A percentile compares a stretch with the other conserved stretches of the same genome.
Evolutionary conservation across 2,329 filamentous ascomycete genomes (phyloP).

Genomic region (Rhinocladiella similis): DNA sequence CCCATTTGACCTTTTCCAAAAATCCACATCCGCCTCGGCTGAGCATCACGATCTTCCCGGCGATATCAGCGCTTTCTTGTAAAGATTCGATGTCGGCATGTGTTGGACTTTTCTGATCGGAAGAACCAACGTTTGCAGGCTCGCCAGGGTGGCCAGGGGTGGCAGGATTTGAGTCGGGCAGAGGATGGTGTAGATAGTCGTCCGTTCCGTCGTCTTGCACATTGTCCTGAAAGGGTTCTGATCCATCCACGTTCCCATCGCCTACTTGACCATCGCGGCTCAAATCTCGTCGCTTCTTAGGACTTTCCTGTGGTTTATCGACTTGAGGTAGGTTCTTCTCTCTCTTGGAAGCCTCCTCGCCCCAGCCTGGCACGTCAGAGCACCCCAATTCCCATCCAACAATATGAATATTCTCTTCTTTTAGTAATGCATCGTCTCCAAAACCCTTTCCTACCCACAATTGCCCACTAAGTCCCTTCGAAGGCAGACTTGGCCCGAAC

Average conservation of each 20-base stretch:
- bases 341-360: constrained; percentile 57
- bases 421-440: constrained; percentile 70
- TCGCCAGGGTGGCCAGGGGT: constrained; percentile 36
- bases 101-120: constrained; percentile 36
- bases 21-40: constrained; percentile 95
- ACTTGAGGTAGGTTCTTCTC: constrained; percentile 28
- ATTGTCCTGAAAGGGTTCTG: constrained; percentile 12
- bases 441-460: constrained; percentile 94
- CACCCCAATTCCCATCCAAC: constrained; percentile 87
- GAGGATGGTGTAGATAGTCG: constrained; percentile 71
- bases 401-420: constrained; percentile 52
- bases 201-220: constrained; percentile 74
- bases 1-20: constrained; percentile 96
- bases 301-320: constrained; percentile 2
- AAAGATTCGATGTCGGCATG: constrained; percentile 91
- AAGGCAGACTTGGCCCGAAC: constrained; percentile 79
- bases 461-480: constrained; percentile 78
- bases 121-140: constrained; percentile 33
- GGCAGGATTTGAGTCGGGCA: constrained; percentile 45
- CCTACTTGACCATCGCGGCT: background rate
- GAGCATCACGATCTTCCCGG: constrained; percentile 86
- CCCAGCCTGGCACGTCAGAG: constrained; percentile 90
- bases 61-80: constrained; percentile 88
- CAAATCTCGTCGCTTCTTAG: constrained; percentile 15
- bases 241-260: constrained; percentile 3